Base-by-base conservation (phyloP, 2,329 filamentous ascomycete genomes). In the Aspergillus sp. region DNA sequence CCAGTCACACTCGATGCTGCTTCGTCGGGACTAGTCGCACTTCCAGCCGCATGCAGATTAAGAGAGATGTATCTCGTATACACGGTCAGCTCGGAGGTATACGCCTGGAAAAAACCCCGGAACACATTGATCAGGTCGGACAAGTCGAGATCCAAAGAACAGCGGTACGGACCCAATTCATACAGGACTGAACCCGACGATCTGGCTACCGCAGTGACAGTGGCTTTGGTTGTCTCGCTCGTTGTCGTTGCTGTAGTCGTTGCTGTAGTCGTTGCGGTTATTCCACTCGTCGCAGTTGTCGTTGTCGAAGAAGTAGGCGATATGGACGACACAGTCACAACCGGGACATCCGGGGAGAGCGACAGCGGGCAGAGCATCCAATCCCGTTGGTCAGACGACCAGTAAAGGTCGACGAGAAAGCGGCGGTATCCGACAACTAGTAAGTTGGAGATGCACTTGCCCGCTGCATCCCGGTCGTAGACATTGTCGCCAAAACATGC, bases 281-380 rank as follows among this genome's bases (percentile, higher is more conserved):
- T 36, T 36, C 32, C 32, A 36, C 32, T 36, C 4, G 32, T 36
- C 32, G 32, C 32, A 36, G 32, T 36, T 4, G 64, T 63, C 4
- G 69, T 68, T n/a, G 19, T 44, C 4, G 41, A 44, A 8, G 41
- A 21, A 6, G 41, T 11, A 10, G 64, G 63, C 2, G 69, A 68
- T 15, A n/a, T 21, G 2, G 41, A 23, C 19, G 41, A 44, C n/a
- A 68, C 58, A 8, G 60, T 67, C 11, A 67, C 63, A 30, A 64
- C 68, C 5, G 64, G 52, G 30, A 62, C 62, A 57, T 67, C 66
- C 27, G 67, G 63, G 38, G 82, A 81, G 55, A 86, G 76, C 49
- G 81, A 72, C 2, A 84, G 84, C 0, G 87, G 87, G 69, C 87
- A 90, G 17, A 89, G 79, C 53, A 79, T 84, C 85, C 87, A 89